Base-by-base conservation (phyloP, 495 filamentous ascomycete species). In the Penicillium desertorum region DNA sequence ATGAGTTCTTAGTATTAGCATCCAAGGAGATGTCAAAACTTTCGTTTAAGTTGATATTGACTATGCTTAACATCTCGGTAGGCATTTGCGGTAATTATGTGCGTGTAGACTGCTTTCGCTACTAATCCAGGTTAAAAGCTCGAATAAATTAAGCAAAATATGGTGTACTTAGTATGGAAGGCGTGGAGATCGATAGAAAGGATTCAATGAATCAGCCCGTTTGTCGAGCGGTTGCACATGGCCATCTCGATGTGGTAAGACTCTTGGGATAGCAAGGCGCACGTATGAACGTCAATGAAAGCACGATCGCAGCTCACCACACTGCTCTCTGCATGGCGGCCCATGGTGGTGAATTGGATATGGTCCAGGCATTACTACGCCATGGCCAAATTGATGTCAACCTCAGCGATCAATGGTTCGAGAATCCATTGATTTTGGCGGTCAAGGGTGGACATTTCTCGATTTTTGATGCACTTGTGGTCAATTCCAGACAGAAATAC, bases 301-400 rank as follows among this genome's bases (percentile, higher is more conserved):
- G 53, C 0, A 61, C 30, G 22, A 47, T 56, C 32, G 45, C 19
- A 45, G 23, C 34, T 46, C n/a, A 55, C 43, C 53, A 57, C 43
- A 57, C 53, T 36, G 51, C 47, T 14, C 42, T 61, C 30, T 56
- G 42, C n/a, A 61, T 61, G 30, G 44, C 59, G 12, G 54, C 49
- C 17, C 34, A 44, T 36, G 23, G 45, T 36, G 44, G 59, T 19
- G 25, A 53, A 36, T 51, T 57, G 37, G 49, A 57, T 20, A 47
- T 57, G 17, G 54, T 57, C 34, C 36, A 51, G 44, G 42, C 49
- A 48, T 44, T 57, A 42, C 34, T 57, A 32, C 34, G 14, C 16
- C 36, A 61, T 51, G 4, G 22, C 37, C 12, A 30, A 19, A 53
- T 61, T 50, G 44, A 61, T 49, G 48, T 32, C 1, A 61, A 45